Base-by-base conservation (phyloP, 495 filamentous ascomycete species). In the Tricharina praecox region DNA sequence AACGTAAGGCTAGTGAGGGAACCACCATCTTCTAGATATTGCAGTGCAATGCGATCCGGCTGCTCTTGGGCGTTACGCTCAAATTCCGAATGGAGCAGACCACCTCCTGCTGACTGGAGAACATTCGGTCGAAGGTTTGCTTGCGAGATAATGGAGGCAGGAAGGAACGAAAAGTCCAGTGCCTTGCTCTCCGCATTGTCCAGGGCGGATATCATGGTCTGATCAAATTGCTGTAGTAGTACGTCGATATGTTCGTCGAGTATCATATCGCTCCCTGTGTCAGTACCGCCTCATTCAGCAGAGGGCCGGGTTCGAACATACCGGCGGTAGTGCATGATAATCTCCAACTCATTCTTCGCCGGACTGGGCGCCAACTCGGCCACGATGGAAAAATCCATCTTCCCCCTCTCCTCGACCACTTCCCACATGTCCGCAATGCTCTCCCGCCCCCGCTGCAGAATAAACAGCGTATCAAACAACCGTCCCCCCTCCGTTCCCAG, bases 371-470 rank as follows among this genome's bases (percentile, higher is more conserved):
- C 59, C 23, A 85, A 60, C 52, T 86, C 82, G 47, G 74, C 74
- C 43, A 85, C 77, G 45, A 85, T 52, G 8, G 82, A 70, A 63
- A 66, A 82, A 64, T 85, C 82, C 82, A 90, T 90, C 36, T 71
- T 66, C 1, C 84, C 81, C 43, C 71, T 62, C 53, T 92, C 84
- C 20, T 71, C 61, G 45, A 73, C 64, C 21, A 85, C 52, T 3
- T 65, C 67, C 84, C 84, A 92, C 19, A 87, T 60, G 0, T 56
- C 50, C 4, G 61, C 19, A 8, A 1, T 4, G 5, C 26, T 39
- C 4, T 37, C 15, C 21, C 48, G 43, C 0, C 67, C 62, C 21
- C 74, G 70, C 50, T 92, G 84, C 37, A 87, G 64, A 47, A 92
- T 70, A 44, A 92, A 66, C 45, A 90, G 62, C 10, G 78, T 82